Base-by-base conservation (phyloP, 768 basidiomycete species). In the Lyophyllum atratum region DNA sequence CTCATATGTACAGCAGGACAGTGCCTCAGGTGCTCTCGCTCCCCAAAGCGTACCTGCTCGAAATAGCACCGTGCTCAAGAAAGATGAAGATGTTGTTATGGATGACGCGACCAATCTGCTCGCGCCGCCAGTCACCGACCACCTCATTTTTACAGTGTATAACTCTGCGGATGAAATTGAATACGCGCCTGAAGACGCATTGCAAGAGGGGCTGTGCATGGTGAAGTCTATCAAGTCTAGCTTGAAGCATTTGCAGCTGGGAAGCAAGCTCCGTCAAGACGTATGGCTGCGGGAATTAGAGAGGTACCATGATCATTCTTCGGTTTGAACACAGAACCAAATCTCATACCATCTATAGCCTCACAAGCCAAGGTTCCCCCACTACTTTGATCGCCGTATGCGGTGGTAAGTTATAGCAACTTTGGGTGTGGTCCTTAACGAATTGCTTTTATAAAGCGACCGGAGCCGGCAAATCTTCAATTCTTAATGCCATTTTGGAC, bases 361-460 rank as follows among this genome's bases (percentile, higher is more conserved):
- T 85, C 5, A 66, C 77, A 55, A 66, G 66, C 34, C 82, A 85
- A 63, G 78, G 78, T 2, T 69, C 77, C 1, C 85, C 85, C 2
- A 80, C 76, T 11, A 86, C 83, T 14, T 69, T 86, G 60, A 85
- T 86, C 56, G 85, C 85, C n/a, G 77, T 87, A 7, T 86, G 85
- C 56, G 85, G 85, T 45, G 84, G 83, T 82, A 66, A 26, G 74
- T 65, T 29, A 9, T 40, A 49, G 45, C 19, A 33, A 42, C 12
- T 49, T 6, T 11, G 25, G 22, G 52, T 21, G 9, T 25, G 34
- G 19, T n/a, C 49, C 12, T n/a, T 54, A 34, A 48, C 47, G 4
- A 52, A n/a, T 51, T 24, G 31, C 19, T 31, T 3, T 29, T 52
- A 47, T 33, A 54, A 47, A 85, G 84, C 80, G 5, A 86, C 84